phyloP scores from a whole-genome alignment of 2,329 filamentous ascomycete species.

The Claviceps monticola region DNA sequence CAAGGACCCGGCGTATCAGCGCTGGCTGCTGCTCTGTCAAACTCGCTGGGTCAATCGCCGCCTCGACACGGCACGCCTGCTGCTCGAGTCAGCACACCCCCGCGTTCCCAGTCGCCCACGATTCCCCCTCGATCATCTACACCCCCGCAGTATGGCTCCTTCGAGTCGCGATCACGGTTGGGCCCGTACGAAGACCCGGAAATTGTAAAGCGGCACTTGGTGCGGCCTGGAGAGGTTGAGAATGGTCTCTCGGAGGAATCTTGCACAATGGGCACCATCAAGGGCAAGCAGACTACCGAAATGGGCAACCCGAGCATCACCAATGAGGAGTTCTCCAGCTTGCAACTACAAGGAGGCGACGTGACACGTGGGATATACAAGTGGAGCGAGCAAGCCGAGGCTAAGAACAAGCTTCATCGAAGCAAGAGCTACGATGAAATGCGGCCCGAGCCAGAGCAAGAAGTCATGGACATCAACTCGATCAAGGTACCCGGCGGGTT shows the following conservation, averaged over 20 bases:
- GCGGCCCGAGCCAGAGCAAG: constrained; percentile 64
- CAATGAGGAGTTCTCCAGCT: constrained; percentile 81
- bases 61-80: constrained; percentile 56
- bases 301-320: constrained; percentile 26
- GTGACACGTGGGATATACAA: constrained; percentile 91
- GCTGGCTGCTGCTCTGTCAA: constrained; percentile 73
- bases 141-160: constrained; percentile 72
- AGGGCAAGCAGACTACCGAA: constrained; percentile 40
- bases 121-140: constrained; percentile 30
- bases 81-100: constrained; percentile 43
- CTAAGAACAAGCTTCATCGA: constrained; percentile 52
- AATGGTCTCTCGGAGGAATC: constrained; percentile 32
- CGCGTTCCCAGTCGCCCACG: constrained; percentile 24
- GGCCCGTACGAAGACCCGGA: constrained; percentile 73
- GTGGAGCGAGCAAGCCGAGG: constrained; percentile 83
- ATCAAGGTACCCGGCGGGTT: constrained; percentile 94
- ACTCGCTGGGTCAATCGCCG: constrained; percentile 56
- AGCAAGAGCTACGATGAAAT: constrained; percentile 80
- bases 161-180: constrained; percentile 52
- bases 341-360: constrained; percentile 86
- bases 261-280: constrained; percentile 27
- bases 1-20: constrained; percentile 76
- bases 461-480: constrained; percentile 70
- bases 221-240: constrained; percentile 46
- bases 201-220: constrained; percentile 78